phyloP scores from a whole-genome alignment of 1,284 basidiomycete species.

The Phylloboletellus chloephorus region DNA sequence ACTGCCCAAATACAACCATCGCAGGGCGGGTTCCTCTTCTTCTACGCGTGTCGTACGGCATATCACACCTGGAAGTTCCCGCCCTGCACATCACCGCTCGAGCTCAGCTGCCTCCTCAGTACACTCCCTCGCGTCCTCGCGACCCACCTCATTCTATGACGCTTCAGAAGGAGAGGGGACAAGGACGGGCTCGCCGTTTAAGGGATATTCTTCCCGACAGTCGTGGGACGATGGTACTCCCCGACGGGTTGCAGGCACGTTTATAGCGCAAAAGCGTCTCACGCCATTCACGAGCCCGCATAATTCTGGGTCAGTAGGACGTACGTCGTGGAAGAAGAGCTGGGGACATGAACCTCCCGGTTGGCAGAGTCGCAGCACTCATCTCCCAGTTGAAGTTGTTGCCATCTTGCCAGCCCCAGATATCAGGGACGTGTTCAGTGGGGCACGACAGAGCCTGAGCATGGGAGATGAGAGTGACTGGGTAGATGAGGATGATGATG shows the following conservation, averaged over 20 bases:
- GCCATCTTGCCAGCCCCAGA: conserved; percentile 57
- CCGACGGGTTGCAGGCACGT: conserved; percentile 46
- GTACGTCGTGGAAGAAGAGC: conserved; percentile 82
- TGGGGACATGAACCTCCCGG: conserved; percentile 82
- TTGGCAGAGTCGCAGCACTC: conserved; percentile 67
- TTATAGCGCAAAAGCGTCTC: conserved; percentile 70
- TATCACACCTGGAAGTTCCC: conserved; percentile 32
- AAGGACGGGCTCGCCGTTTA: conserved; percentile 51
- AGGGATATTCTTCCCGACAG: conserved; percentile 34
- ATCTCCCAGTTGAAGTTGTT: conserved; percentile 68
- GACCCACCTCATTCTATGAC: conserved; percentile 72
- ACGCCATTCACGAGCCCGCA: conserved; percentile 59
- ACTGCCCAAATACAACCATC: conserved; percentile 59
- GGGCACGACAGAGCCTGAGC: conserved; percentile 50
- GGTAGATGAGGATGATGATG: conserved; percentile 79
- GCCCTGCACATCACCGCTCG: conserved; percentile 53
- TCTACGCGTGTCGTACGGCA: conserved; percentile 75
- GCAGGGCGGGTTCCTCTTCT: conserved; percentile 65
- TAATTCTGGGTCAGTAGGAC: conserved; percentile 42
- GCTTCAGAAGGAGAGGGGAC: conserved; percentile 58
- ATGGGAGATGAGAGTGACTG: conserved; percentile 75
- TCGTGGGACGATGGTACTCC: conserved; percentile 46
- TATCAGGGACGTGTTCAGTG: conserved; percentile 71
- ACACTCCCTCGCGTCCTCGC: conserved; percentile 65
- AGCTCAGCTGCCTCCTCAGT: conserved; percentile 71